These are phyloP conservation scores for Metschnikowia gruessii DNA, from an alignment of 805 yeast genomes.

Conservation along the genomic window DNA sequence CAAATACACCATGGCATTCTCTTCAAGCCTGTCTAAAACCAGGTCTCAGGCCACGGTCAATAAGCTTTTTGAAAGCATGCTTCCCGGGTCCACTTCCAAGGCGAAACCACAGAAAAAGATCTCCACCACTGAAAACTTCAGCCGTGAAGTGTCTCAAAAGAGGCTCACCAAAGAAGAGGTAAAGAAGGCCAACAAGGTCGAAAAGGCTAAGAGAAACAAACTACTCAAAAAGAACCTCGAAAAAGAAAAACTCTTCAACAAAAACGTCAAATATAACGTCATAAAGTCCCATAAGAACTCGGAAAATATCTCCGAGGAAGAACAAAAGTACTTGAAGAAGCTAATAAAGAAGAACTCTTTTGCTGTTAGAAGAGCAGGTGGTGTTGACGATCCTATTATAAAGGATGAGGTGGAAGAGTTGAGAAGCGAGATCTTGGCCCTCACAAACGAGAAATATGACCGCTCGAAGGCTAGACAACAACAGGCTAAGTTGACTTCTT, in stretches of 20 bases:
- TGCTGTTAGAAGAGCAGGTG: slow-evolving; percentile 27
- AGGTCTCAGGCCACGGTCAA: slow-evolving; percentile 26
- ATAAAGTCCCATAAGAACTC: slow-evolving; percentile 32
- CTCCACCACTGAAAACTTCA: slow-evolving; percentile 19
- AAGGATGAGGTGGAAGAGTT: slow-evolving; percentile 31
- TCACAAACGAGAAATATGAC: slow-evolving; percentile 23
- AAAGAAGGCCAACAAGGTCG: slow-evolving; percentile 20
- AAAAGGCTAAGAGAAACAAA: slow-evolving; percentile 23
- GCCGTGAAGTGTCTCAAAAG: slow-evolving; percentile 17
- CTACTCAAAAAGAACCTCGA: slow-evolving; percentile 29
- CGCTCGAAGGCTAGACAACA: slow-evolving; percentile 25
- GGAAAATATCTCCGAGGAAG: slow-evolving; percentile 29
- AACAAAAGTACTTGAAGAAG: slow-evolving; percentile 37
- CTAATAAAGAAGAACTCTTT: slow-evolving; percentile 37
- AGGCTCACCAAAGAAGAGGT: slow-evolving; percentile 19
- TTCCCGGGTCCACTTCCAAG: slow-evolving; percentile 19
- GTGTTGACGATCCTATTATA: slow-evolving; percentile 32
- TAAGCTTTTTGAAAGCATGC: slow-evolving; percentile 25
- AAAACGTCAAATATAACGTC: slow-evolving; percentile 37
- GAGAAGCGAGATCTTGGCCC: slow-evolving; percentile 27
- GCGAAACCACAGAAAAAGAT: slow-evolving; percentile 4
- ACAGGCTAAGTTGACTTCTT: slow-evolving; percentile 22
- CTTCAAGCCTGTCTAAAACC: slow-evolving; percentile 20
- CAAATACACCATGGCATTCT: slow-evolving; percentile 20
- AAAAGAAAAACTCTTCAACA: slow-evolving; percentile 31